A percentile compares a stretch with the other conserved stretches of the same genome.
Conservation (phyloP, 2,329 filamentous ascomycete species). For the Beauveria sp. region DNA sequence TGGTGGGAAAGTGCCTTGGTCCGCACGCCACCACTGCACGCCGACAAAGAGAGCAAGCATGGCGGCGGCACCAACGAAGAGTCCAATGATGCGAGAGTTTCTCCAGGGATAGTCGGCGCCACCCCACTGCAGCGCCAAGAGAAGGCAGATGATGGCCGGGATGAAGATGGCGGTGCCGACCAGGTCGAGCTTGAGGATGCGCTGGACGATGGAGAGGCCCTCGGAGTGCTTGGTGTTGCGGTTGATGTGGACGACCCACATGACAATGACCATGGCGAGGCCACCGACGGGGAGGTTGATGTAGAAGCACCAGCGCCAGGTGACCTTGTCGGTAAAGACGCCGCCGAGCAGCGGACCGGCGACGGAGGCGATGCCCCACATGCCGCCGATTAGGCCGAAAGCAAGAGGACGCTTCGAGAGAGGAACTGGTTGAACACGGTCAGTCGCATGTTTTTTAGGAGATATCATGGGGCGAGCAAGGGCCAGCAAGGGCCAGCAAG, state of each 20-base stretch:
- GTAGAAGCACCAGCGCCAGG: constrained; percentile 47
- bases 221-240: constrained; percentile 26
- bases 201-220: constrained; percentile 24
- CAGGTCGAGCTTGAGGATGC: constrained; percentile 41
- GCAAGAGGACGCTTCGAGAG: constrained; percentile 45
- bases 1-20: constrained; percentile 38
- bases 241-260: constrained; percentile 38
- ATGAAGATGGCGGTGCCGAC: constrained; percentile 42
- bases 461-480: constrained; percentile 17
- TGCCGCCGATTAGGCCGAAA: constrained; percentile 46
- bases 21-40: constrained; percentile 35
- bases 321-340: constrained; percentile 39
- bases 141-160: constrained; percentile 42
- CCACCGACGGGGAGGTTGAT: constrained; percentile 39
- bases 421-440: constrained; percentile 30
- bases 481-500: background rate
- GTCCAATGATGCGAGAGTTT: constrained; percentile 38
- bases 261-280: constrained; percentile 39
- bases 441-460: no score
- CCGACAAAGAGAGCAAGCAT: constrained; percentile 39
- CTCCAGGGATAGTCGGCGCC: constrained; percentile 45
- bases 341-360: constrained; percentile 44
- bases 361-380: constrained; percentile 48
- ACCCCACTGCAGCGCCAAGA: constrained; percentile 51
- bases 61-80: constrained; percentile 41